Base-by-base conservation (phyloP, 148 eudicot genomes). In the Heliosperma pusillum region DNA sequence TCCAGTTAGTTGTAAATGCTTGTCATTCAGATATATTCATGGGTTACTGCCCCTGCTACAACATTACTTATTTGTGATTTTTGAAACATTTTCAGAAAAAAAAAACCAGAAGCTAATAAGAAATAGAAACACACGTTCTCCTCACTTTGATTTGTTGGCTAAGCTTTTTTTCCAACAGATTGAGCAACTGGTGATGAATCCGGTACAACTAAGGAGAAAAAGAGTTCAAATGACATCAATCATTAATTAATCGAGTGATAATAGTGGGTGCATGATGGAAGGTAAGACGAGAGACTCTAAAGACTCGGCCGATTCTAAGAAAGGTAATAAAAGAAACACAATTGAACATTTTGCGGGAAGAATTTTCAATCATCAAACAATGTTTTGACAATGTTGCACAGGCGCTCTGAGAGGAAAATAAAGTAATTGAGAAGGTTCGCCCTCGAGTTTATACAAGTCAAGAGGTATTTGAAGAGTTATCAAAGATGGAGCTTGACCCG, bases 401-500 rank as follows among this genome's bases (percentile, higher is more conserved):
- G 12, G 70, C 70, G 20, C 70, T 67, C 21, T 53, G 26, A 36
- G 70, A 67, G 53, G 70, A 24, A 20, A 67, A 67, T 47, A 3
- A 66, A 36, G 70, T 36, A 19, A 40, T 66, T 5, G 70, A 66
- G 70, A 33, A 36, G 24, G 24, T 47, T 47, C 25, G 50, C 11
- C 50, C 24, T 33, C 52, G 15, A 67, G 13, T 67, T 20, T 67
- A 67, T n/a, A 40, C 52, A 19, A 24, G 52, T 8, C 25, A 2
- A 67, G 53, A 67, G 27, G 13, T 67, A 19, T 67, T 36, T 67
- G 70, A 67, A 42, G 70, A 67, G 70, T 12, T 67, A n/a, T 1
- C 53, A 40, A 67, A 2, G 70, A 67, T 36, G 70, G 70, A 40
- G n/a, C 53, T 67, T 67, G 9, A 67, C 8, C 4, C 26, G 8